phyloP scores from a whole-genome alignment of 2,329 filamentous ascomycete species.

The Hypoxylon sp. region DNA sequence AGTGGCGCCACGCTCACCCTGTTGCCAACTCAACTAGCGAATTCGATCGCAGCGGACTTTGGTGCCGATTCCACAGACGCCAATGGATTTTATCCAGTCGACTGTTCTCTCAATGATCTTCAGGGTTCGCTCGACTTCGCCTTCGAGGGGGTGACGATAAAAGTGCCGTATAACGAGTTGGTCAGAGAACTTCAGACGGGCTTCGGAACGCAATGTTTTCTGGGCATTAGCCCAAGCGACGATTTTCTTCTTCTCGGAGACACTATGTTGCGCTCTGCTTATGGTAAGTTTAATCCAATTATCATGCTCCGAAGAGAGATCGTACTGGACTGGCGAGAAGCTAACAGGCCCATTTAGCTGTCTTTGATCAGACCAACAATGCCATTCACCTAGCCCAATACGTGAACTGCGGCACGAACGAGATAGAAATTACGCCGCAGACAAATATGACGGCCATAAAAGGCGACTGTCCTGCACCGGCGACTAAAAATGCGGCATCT shows the following conservation, averaged over 20 bases:
- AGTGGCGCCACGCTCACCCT: slow-evolving; percentile 79
- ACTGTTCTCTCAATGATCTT: slow-evolving; percentile 60
- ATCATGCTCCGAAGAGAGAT: background rate
- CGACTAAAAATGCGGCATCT: slow-evolving; percentile 29
- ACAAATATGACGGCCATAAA: slow-evolving; percentile 50
- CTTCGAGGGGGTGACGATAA: slow-evolving; percentile 64
- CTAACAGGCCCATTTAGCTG: slow-evolving; percentile 54
- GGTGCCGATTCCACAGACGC: slow-evolving; percentile 58
- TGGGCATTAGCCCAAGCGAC: slow-evolving; percentile 65
- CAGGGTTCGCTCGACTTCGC: slow-evolving; percentile 65
- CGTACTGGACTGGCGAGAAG: background rate
- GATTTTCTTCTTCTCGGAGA: slow-evolving; percentile 70
- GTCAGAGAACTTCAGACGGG: slow-evolving; percentile 57
- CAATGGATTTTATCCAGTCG: slow-evolving; percentile 63
- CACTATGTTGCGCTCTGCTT: slow-evolving; percentile 70
- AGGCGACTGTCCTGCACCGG: slow-evolving; percentile 50
- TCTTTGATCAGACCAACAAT: slow-evolving; percentile 67
- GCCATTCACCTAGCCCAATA: slow-evolving; percentile 67
- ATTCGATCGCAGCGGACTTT: slow-evolving; percentile 65
- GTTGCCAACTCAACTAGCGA: slow-evolving; percentile 70
- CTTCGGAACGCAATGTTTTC: slow-evolving; percentile 59
- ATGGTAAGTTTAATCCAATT: slow-evolving; percentile 56
- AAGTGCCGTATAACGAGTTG: slow-evolving; percentile 66
- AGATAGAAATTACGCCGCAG: slow-evolving; percentile 57
- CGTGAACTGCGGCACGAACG: slow-evolving; percentile 64